Evolutionary conservation across 306 rosid species (phyloP), one percentile per base, ranked within the genome.

Genomic region (Clitoria ternatea): DNA sequence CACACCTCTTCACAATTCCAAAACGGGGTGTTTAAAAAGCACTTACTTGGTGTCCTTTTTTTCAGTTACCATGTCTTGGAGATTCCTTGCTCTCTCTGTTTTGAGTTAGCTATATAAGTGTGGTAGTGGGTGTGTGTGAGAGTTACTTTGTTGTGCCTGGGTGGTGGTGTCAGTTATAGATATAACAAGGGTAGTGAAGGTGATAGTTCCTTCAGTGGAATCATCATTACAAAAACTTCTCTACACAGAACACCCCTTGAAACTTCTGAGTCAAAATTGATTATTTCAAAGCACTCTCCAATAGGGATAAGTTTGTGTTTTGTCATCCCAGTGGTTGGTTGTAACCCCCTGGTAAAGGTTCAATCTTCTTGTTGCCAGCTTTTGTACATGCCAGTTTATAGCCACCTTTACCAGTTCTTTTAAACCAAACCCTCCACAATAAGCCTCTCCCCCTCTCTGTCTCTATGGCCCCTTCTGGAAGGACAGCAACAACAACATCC

Each of bases 381-480:
- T 81, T 78, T 60, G 49, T 65, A 23, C 40, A 61, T 42, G 73
- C 40, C 35, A 50, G 66, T 52, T 37, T 50, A 75, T 66, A 36
- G 43, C 42, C 7, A 24, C 40, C 36, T 57, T 59, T 80, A 47
- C 60, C 49, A 7, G 4, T 69, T 77, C 67, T 70, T 65, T 72
- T 70, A 15, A 64, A 36, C 69, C 70, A 24, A 74, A 47, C 14
- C 15, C 71, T 11, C 63, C 75, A 61, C 36, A 37, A 53, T 15
- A 61, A 73, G 40, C 74, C 35, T 63, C 42, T 72, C 5, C 9
- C 15, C 39, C 67, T 45, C 64, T 22, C 14, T 62, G 22, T 74
- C 70, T 69, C 72, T 14, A 88, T 88, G 97, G 85, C 89, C 23
- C 90, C 92, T 17, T 73, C 84, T 13, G 81, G 66, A 70, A 87